Evolutionary conservation across 2,329 filamentous ascomycete species (phyloP), one percentile per base, ranked within the genome.

Genomic region (Penicillium griseofulvum): DNA sequence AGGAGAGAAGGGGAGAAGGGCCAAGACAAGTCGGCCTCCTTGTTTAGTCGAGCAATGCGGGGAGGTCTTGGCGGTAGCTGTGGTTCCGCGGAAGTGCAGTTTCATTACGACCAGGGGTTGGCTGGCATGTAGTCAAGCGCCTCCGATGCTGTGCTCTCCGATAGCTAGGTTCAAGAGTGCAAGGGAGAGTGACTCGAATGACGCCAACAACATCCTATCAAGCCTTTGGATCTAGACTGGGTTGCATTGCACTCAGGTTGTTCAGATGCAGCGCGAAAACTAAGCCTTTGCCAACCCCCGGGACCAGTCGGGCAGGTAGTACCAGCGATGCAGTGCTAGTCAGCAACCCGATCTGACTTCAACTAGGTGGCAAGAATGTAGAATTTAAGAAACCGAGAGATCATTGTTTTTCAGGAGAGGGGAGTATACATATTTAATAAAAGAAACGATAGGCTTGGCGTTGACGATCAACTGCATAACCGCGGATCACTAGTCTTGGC

Each of bases 241-340:
- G 52, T 45, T 11, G n/a, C 41, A 39, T 26, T 24, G 2, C 7
- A 24, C 4, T 17, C 10, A 17, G 19, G 37, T 24, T 17, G 26
- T 5, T 34, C 19, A 24, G 8, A 1, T 38, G 28, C 22, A 39
- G 28, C 17, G 10, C 28, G 28, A 19, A 44, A 57, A 55, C 36
- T 54, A 63, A 63, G 60, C 62, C 59, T 63, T 62, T 58, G 55
- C 58, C 55, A 56, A 62, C 41, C 44, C 8, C 9, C 11, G 29
- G 29, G 29, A 3, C 29, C 52, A 47, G 54, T 46, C 14, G 26
- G 39, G 16, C 31, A 22, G 22, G 49, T 60, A 29, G 39, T 49
- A 53, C 44, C 29, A 42, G 24, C 26, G 19, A 53, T 24, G 46
- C 37, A 22, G 39, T 53, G 38, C 26, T 50, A 36, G 54, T 54